These are phyloP conservation scores for Clonostachys rosea DNA, from an alignment of 2,329 filamentous ascomycete species.

Conservation along the genomic window DNA sequence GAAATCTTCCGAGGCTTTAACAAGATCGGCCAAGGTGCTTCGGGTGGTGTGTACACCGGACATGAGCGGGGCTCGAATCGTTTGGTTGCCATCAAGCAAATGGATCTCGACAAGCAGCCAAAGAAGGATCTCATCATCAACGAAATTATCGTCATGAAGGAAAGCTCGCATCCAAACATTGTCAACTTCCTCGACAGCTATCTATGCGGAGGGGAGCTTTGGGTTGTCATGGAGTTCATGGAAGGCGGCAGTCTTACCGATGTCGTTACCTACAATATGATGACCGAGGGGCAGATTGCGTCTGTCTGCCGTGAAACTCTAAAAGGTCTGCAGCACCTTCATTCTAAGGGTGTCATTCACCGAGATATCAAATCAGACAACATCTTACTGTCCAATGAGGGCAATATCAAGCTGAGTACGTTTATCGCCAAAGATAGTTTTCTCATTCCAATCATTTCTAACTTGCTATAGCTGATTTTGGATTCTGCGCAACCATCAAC, in stretches of 20 bases:
- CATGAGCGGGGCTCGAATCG: conserved; percentile 80
- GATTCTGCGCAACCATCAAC: conserved; percentile 98
- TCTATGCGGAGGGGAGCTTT: conserved; percentile 82
- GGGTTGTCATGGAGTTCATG: conserved; percentile 99
- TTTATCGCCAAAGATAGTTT: conserved; percentile 9
- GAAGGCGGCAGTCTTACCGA: conserved; percentile 96
- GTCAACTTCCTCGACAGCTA: conserved; percentile 99
- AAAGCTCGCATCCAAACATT: conserved; percentile 96
- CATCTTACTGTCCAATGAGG: conserved; percentile 87
- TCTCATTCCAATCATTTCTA: not conserved
- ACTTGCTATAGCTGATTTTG: conserved; percentile 73
- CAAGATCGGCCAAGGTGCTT: conserved; percentile 97
- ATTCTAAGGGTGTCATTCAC: conserved; percentile 97
- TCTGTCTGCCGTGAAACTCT: conserved; percentile 92
- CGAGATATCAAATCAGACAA: conserved; percentile 99
- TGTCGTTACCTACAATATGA: conserved; percentile 98
- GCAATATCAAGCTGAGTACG: conserved; percentile 96
- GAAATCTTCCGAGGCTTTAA: conserved; percentile 81
- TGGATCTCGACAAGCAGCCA: conserved; percentile 97
- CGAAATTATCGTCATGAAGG: conserved; percentile 98
- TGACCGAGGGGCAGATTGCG: conserved; percentile 96
- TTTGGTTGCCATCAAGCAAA: conserved; percentile 97
- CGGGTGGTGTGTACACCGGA: conserved; percentile 90
- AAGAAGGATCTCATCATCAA: conserved; percentile 99
- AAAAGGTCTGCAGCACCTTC: conserved; percentile 86